Evolutionary conservation across 164 flowering plant genomes (phyloP).

Genomic region (Aristolochia fimbriata): DNA sequence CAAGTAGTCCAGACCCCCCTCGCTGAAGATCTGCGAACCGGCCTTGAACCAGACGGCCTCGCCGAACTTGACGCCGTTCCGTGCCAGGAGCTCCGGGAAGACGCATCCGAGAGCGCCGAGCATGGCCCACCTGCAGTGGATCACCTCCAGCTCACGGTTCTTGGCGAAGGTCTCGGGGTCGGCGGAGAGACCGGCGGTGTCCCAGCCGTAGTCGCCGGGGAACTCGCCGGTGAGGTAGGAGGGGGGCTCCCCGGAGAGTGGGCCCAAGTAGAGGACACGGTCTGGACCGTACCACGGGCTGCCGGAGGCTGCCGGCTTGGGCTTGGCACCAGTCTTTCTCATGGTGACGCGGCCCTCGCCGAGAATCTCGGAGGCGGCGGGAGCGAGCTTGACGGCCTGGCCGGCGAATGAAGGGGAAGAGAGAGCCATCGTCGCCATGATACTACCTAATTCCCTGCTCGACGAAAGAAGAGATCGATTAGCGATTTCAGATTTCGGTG

Average conservation of each 20-base stretch:
- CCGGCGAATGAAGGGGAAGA: slow-evolving; percentile 35
- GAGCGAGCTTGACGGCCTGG: slow-evolving; percentile 24
- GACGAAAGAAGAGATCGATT: neutral
- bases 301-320: slow-evolving; percentile 16
- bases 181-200: slow-evolving; percentile 16
- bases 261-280: slow-evolving; percentile 41
- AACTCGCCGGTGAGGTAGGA: slow-evolving; percentile 42
- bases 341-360: slow-evolving; percentile 28
- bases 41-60: slow-evolving; percentile 18
- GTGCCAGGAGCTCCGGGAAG: slow-evolving; percentile 10
- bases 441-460: no score
- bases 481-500: no score
- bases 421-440: slow-evolving; percentile 36
- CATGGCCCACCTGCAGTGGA: slow-evolving; percentile 13
- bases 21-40: slow-evolving; percentile 15
- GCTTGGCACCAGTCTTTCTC: slow-evolving; percentile 26
- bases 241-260: slow-evolving; percentile 39
- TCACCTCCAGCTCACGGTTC: slow-evolving; percentile 17
- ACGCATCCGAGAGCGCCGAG: slow-evolving; percentile 10
- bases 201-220: slow-evolving; percentile 38
- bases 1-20: slow-evolving; percentile 16
- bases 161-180: slow-evolving; percentile 16
- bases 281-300: slow-evolving; percentile 42
- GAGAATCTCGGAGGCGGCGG: slow-evolving; percentile 16
- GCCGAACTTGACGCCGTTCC: slow-evolving; percentile 16